Percentiles rank a stretch among this genome's conserved stretches.
Evolutionary conservation across 495 filamentous ascomycete genomes (phyloP).

Genomic region (Aspergillus funiculosus): DNA sequence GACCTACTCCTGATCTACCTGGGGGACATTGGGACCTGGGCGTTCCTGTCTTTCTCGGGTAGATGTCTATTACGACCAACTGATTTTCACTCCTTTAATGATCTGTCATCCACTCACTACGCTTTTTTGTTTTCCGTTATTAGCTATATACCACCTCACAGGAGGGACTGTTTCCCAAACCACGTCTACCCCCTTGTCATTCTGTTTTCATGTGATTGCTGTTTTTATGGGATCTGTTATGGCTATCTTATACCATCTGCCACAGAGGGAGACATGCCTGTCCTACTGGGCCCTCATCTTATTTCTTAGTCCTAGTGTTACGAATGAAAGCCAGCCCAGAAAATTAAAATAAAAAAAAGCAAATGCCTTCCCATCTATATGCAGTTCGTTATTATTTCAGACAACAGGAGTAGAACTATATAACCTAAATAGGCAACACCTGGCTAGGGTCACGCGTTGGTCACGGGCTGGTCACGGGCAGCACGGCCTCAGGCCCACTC

Average conservation of each 20-base stretch:
- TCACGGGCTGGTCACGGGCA: conserved; percentile 19
- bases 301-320: background rate
- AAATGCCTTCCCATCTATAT: too few relatives aligned
- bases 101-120: conserved; percentile 5
- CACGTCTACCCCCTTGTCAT: conserved; percentile 6
- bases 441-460: conserved; percentile 15
- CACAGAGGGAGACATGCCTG: background rate
- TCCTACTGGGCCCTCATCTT: too few relatives aligned
- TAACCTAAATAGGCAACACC: conserved; percentile 12
- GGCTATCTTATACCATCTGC: background rate
- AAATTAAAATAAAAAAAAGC: background rate
- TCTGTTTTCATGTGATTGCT: conserved; percentile 8
- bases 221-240: conserved; percentile 13
- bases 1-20: background rate
- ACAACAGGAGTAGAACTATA: conserved; percentile 1
- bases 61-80: conserved; percentile 19
- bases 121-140: conserved; percentile 3
- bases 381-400: too few relatives aligned
- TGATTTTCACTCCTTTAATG: conserved; percentile 24
- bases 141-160: conserved; percentile 26
- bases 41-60: conserved; percentile 8
- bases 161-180: conserved; percentile 11
- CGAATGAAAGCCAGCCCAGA: background rate
- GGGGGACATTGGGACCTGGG: conserved; percentile 19
- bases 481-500: conserved; percentile 22